phyloP scores from a whole-genome alignment of 2,329 filamentous ascomycete species.

The Aspergillus neoniger region DNA sequence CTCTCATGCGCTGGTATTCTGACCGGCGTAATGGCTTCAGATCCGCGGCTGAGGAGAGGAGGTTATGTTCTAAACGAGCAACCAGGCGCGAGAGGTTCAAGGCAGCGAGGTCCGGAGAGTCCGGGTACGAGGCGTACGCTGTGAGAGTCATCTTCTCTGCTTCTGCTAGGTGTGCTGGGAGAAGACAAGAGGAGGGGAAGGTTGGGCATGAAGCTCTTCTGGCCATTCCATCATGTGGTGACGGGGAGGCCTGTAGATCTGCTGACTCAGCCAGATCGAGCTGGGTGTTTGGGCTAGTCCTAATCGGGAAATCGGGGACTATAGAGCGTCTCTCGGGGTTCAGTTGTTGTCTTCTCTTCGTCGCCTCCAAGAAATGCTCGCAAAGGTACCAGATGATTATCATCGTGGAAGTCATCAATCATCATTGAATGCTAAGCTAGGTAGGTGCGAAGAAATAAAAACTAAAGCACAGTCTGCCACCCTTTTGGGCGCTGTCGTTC shows the following conservation, averaged over 20 bases:
- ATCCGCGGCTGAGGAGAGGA: slow-evolving; percentile 43
- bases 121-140: slow-evolving; percentile 14
- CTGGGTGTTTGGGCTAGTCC: background rate
- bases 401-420: slow-evolving; percentile 1
- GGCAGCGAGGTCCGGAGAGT: slow-evolving; percentile 34
- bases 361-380: background rate
- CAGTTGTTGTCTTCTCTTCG: too few species aligned
- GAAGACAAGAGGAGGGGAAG: background rate
- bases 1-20: slow-evolving; percentile 46
- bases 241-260: background rate
- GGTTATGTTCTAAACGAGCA: slow-evolving; percentile 45
- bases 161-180: background rate
- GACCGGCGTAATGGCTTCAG: slow-evolving; percentile 41
- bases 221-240: background rate
- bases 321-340: background rate
- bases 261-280: slow-evolving; percentile 1
- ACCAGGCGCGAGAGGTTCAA: slow-evolving; percentile 47
- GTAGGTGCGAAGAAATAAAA: background rate
- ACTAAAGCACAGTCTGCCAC: slow-evolving; percentile 7
- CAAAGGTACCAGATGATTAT: background rate
- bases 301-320: background rate
- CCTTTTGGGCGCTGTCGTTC: slow-evolving; percentile 11
- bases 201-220: background rate
- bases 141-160: slow-evolving; percentile 25
- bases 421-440: background rate